Percentiles rank a stretch among this genome's conserved stretches.
Evolutionary conservation across 2,329 filamentous ascomycete genomes (phyloP).

Genomic region (Paecilomyces sp.): DNA sequence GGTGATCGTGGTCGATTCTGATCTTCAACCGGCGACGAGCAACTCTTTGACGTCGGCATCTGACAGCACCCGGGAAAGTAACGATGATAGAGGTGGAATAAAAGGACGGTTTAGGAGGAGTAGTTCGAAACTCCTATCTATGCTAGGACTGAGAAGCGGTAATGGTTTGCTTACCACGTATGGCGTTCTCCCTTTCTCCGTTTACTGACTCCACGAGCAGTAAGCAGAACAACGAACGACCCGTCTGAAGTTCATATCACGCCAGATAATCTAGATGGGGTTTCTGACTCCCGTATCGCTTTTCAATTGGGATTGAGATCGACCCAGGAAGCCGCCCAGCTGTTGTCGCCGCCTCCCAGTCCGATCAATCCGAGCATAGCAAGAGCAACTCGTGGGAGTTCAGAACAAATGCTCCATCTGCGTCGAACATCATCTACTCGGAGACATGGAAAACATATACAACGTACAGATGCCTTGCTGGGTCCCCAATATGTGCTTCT

Average conservation of each 20-base stretch:
- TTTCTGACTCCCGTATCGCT: neutral
- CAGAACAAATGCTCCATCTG: neutral
- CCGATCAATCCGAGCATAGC: neutral
- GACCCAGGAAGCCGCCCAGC: neutral
- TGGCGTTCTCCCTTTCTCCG: neutral
- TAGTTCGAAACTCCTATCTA: slow-evolving; percentile 29
- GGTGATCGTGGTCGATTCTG: slow-evolving; percentile 7
- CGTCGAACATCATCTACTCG: neutral
- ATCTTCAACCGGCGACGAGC: slow-evolving; percentile 9
- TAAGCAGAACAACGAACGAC: neutral
- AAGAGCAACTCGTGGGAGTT: neutral
- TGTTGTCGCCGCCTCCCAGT: neutral
- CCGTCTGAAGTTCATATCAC: neutral
- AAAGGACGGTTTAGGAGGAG: slow-evolving; percentile 24
- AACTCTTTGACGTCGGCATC: slow-evolving; percentile 17
- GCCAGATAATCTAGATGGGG: neutral
- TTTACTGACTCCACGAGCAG: neutral
- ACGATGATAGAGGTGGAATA: slow-evolving; percentile 17
- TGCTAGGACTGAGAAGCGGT: slow-evolving; percentile 23
- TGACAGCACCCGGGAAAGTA: slow-evolving; percentile 9
- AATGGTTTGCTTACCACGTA: slow-evolving; percentile 13
- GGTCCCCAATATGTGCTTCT: neutral
- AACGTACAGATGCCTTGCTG: neutral
- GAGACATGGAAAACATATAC: neutral
- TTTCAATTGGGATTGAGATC: neutral